Base-by-base conservation (phyloP, 208 protist species). In the Leishmania mexicana region DNA sequence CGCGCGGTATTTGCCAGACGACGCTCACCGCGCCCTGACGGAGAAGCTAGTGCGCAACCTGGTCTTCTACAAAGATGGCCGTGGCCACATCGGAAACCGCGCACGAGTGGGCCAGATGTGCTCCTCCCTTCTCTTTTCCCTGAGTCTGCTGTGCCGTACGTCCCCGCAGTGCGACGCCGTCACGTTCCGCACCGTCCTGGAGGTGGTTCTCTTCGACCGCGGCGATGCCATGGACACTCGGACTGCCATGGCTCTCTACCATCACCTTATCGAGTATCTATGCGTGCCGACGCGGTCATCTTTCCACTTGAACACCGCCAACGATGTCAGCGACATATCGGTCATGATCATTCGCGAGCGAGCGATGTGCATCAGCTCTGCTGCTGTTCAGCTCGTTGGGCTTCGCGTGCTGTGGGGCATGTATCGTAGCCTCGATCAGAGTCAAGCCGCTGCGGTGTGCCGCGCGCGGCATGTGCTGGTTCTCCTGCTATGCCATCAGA, bases 351-450 rank as follows among this genome's bases (percentile, higher is more conserved):
- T 87, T 31, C 85, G 19, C 35, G 90, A 86, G 58, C 80, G 80
- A 75, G 78, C 80, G 64, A 77, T 92, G 74, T 81, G 87, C 35
- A 87, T 89, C 35, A 85, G 80, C 28, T 68, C 76, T 31, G 74
- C 60, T 53, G 86, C 88, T 38, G 85, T 86, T 35, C 73, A 85
- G 47, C 83, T 87, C 21, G 17, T 95, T 57, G 91, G 92, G 4
- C 70, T 70, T 51, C 88, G 89, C 45, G 83, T 94, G n/a, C 81
- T 95, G 35, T 96, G 93, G 93, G 92, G 89, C 4, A 64, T 95
- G 8, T 96, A 96, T 72, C 73, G 92, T 35, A 84, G 83, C 10
- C 87, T 96, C 1, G 80, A 74, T n/a, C 64, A 68, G 24, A 88
- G 87, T 28, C 89, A 96, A 42, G 81, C 67, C 4, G 74, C 80